Percentiles rank a stretch among this genome's conserved stretches.
phyloP scores from a whole-genome alignment of 306 rosid species.

The barrel medic (Medicago truncatula) region DNA sequence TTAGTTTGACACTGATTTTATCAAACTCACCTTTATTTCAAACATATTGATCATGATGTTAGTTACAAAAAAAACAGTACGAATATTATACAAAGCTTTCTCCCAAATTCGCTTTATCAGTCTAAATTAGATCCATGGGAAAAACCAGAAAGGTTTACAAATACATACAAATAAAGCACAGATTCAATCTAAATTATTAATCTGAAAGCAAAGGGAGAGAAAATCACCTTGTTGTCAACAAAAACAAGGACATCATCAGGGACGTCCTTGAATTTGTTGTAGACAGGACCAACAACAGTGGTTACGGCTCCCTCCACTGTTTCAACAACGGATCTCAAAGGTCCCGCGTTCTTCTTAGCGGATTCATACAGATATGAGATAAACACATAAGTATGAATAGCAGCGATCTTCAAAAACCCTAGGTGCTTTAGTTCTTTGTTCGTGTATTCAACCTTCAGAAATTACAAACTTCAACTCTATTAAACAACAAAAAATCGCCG shows the following conservation, averaged over 20 bases:
- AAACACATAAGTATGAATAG: conserved; percentile 54
- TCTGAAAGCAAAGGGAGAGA: background rate
- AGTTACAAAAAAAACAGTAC: too few species aligned
- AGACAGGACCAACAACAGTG: conserved; percentile 66
- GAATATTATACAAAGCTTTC: too few species aligned
- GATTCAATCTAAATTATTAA: background rate
- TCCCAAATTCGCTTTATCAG: background rate
- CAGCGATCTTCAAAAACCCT: conserved; percentile 62
- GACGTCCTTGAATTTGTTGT: conserved; percentile 55
- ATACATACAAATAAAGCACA: background rate
- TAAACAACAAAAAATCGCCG: too few species aligned
- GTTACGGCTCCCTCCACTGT: conserved; percentile 65
- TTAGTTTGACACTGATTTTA: too few species aligned
- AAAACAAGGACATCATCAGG: conserved; percentile 71
- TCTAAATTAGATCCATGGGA: conserved; percentile 6
- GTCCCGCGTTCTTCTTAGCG: conserved; percentile 72
- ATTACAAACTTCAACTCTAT: too few species aligned
- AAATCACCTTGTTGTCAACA: conserved; percentile 67
- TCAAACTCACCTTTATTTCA: background rate
- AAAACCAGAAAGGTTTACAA: background rate
- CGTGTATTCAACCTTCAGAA: conserved; percentile 42
- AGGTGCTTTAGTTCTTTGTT: conserved; percentile 61
- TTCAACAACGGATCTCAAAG: conserved; percentile 68
- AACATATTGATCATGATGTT: background rate
- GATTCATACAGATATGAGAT: conserved; percentile 65